Base-by-base conservation (phyloP, 768 basidiomycete species). In the Strobilomyces dryophilus region DNA sequence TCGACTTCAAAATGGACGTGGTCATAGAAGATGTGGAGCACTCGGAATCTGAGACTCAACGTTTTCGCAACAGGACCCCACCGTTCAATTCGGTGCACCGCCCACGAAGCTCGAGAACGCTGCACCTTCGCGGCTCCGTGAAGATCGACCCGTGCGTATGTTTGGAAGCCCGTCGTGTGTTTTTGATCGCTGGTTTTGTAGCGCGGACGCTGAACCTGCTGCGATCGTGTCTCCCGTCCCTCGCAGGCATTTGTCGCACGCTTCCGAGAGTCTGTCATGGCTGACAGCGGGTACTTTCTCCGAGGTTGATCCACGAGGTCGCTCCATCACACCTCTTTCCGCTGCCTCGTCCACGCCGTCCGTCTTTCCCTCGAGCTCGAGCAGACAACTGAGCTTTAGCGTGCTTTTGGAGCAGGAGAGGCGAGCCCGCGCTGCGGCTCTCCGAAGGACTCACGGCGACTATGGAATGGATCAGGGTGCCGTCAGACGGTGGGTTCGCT, bases 401-500 rank as follows among this genome's bases (percentile, higher is more conserved):
- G 63, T 76, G 0, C 62, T 84, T 14, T 54, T 67, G 35, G 76
- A 77, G 35, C 71, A 69, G 20, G 67, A 71, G 37, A 56, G 45
- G 48, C 52, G 49, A 8, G 31, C 59, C 4, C 57, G 51, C 15
- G 55, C 37, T 8, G 24, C 43, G 4, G 51, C 73, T 7, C 54
- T 57, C 27, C 37, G 34, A 27, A 61, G 53, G 31, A 45, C 37
- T 18, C 60, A 56, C 31, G 51, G 51, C 11, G 66, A 61, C 17
- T 49, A 51, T 9, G 50, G 51, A 4, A 58, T 55, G 34, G 70
- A 73, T 45, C 59, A 57, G 5, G 73, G 77, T 31, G 76, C 82
- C 68, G 86, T 76, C 11, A 74, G 78, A 56, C 65, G 84, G 40
- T 89, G 84, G 84, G 73, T 89, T 36, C 76, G 84, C 40, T 92